Evolutionary conservation across 495 filamentous ascomycete genomes (phyloP).

Genomic region (Astrothelium subdiscretum): DNA sequence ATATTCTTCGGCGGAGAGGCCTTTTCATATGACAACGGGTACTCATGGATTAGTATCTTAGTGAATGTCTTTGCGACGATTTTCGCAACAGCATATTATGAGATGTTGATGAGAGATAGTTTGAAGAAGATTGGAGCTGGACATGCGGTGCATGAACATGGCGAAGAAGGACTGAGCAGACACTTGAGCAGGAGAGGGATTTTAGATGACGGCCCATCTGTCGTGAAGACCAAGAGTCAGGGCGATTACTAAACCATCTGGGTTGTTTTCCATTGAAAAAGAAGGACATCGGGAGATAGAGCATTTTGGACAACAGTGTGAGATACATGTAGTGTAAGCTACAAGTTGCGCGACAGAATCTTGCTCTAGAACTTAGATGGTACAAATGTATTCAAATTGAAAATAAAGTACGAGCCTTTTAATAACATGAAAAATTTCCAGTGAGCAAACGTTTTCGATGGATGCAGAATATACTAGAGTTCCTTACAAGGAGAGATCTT

Average conservation of each 20-base stretch:
- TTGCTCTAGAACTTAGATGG: too few species aligned
- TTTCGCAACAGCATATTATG: slow-evolving; percentile 40
- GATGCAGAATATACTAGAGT: too few species aligned
- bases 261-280: background rate
- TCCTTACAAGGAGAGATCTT: too few species aligned
- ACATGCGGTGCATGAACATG: slow-evolving; percentile 36
- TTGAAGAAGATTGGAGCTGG: slow-evolving; percentile 36
- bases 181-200: slow-evolving; percentile 35
- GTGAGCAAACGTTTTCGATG: too few species aligned
- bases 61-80: slow-evolving; percentile 43
- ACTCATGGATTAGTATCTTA: slow-evolving; percentile 38
- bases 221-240: background rate
- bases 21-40: slow-evolving; percentile 32
- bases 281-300: too few species aligned
- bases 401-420: too few species aligned
- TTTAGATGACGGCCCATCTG: background rate
- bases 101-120: slow-evolving; percentile 40
- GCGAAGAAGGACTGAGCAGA: slow-evolving; percentile 37
- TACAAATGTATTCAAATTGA: too few species aligned
- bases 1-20: slow-evolving; percentile 41
- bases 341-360: background rate
- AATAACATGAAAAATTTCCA: too few species aligned
- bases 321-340: background rate
- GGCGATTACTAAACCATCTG: background rate
- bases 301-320: background rate